Conservation (phyloP, 768 basidiomycete genomes). For the Lyophyllum decastes region DNA sequence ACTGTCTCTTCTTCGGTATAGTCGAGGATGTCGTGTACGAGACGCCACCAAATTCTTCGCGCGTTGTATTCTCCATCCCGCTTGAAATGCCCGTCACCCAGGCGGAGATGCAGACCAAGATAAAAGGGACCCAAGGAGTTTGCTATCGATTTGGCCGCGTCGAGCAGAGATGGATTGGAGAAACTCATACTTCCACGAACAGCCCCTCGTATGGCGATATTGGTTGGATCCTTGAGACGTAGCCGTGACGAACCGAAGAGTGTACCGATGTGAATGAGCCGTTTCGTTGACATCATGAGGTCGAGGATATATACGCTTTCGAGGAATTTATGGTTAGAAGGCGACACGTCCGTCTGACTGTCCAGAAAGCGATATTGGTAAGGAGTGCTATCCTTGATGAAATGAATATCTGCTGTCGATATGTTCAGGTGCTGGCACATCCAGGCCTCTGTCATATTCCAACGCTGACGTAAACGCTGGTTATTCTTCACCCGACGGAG, state of each 20-base stretch:
- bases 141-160: constrained; percentile 45
- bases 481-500: constrained; percentile 36
- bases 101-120: constrained; percentile 65
- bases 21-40: constrained; percentile 51
- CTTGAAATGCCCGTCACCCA: constrained; percentile 69
- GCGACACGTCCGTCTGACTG: constrained; percentile 27
- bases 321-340: constrained; percentile 38
- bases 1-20: constrained; percentile 36
- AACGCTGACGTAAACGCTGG: constrained; percentile 48
- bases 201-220: constrained; percentile 42
- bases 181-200: constrained; percentile 63
- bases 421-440: constrained; percentile 43
- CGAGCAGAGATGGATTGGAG: constrained; percentile 46
- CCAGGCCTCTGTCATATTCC: constrained; percentile 52
- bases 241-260: constrained; percentile 78
- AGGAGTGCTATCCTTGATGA: constrained; percentile 51
- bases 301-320: constrained; percentile 43
- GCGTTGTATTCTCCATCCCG: constrained; percentile 40
- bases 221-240: constrained; percentile 41
- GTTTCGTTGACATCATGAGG: constrained; percentile 41
- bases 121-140: constrained; percentile 47
- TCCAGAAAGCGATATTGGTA: constrained; percentile 72
- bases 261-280: constrained; percentile 69
- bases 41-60: constrained; percentile 54
- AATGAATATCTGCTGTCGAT: constrained; percentile 37